Conservation (phyloP, 768 basidiomycete genomes). For the Lentinula raphanica region DNA sequence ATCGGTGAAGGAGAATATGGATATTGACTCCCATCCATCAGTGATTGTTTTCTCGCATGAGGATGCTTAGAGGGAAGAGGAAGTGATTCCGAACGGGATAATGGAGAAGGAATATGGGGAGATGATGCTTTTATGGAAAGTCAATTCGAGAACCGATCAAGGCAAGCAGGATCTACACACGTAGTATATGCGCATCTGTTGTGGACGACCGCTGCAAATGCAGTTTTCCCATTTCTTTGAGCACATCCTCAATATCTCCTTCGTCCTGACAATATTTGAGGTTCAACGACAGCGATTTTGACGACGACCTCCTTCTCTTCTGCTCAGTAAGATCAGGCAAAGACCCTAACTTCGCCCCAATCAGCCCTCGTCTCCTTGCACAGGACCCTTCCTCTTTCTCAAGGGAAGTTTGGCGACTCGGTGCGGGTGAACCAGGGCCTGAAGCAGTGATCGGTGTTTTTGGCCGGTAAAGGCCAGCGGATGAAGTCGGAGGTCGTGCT, state of each 20-base stretch:
- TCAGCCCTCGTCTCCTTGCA: slow-evolving; percentile 41
- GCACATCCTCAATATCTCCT: slow-evolving; percentile 19
- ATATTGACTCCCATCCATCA: slow-evolving; percentile 41
- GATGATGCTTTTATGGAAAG: slow-evolving; percentile 24
- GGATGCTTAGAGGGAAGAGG: slow-evolving; percentile 60
- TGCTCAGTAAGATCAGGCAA: slow-evolving; percentile 49
- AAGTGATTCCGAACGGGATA: slow-evolving; percentile 47
- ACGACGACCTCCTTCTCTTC: slow-evolving; percentile 45
- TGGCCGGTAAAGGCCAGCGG: slow-evolving; percentile 42
- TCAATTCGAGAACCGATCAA: background rate
- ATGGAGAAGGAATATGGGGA: slow-evolving; percentile 36
- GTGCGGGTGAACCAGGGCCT: background rate
- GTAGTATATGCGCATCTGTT: slow-evolving; percentile 2
- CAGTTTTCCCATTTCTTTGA: slow-evolving; percentile 25
- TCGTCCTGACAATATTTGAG: slow-evolving; percentile 43
- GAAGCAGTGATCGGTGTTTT: slow-evolving; percentile 28
- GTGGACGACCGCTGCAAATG: slow-evolving; percentile 4
- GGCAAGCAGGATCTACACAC: background rate
- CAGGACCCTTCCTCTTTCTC: slow-evolving; percentile 23
- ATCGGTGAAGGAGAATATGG: background rate
- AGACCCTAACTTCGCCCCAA: slow-evolving; percentile 40
- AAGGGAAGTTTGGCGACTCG: background rate
- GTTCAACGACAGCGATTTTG: slow-evolving; percentile 64
- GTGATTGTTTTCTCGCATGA: slow-evolving; percentile 71
- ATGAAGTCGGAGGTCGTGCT: slow-evolving; percentile 77